These are phyloP conservation scores for Pleurozium schreberi DNA, from an alignment of 225 moss, liverwort and hornwort genomes.

Conservation along the genomic window DNA sequence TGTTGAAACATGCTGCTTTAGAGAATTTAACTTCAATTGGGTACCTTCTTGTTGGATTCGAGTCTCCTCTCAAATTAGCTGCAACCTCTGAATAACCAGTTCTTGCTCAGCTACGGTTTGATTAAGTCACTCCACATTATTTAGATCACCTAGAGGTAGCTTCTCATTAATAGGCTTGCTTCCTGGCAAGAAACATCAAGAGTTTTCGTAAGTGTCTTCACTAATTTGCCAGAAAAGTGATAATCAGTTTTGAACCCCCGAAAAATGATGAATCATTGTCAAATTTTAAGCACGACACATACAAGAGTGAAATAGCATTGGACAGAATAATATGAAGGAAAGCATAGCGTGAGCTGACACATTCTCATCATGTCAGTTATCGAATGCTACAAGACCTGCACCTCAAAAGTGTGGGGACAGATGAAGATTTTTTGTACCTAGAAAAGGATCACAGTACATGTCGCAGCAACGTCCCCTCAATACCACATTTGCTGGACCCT, in stretches of 20 bases:
- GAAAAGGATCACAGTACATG: conserved; percentile 2
- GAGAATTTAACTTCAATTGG: not conserved
- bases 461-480: not conserved
- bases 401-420: not conserved
- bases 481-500: not conserved
- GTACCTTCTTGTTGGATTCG: not conserved
- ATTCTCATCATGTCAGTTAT: not conserved
- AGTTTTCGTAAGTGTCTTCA: too few species aligned
- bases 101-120: not conserved
- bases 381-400: not conserved
- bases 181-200: not conserved
- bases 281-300: not conserved
- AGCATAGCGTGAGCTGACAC: not conserved
- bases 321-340: not conserved
- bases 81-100: not conserved
- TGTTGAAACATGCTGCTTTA: not conserved
- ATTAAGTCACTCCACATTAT: not conserved
- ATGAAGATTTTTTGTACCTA: not conserved
- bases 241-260: not conserved
- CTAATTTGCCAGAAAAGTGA: not conserved
- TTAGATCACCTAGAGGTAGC: not conserved
- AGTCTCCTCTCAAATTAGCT: not conserved
- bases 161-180: not conserved
- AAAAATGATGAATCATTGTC: not conserved
- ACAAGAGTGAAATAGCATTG: not conserved